Conservation (phyloP, 768 basidiomycete species). For the Serendipita vermifera region DNA sequence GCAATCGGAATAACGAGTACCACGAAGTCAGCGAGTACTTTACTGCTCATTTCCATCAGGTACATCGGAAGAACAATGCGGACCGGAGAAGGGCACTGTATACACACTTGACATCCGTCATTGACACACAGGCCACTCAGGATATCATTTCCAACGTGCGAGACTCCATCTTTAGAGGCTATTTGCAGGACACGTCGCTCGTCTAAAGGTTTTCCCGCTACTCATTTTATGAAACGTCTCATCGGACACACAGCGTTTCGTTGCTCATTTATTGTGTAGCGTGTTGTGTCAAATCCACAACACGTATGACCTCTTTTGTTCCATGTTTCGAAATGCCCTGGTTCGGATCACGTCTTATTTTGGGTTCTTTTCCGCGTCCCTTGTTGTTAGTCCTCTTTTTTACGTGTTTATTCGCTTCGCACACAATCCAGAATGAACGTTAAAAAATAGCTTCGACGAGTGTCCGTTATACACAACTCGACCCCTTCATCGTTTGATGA, state of each 20-base stretch:
- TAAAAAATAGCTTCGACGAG: too few relatives aligned
- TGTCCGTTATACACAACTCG: too few relatives aligned
- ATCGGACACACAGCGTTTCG: neutral
- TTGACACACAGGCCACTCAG: conserved; percentile 69
- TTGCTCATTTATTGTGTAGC: neutral
- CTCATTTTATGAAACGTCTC: neutral
- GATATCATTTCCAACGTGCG: conserved; percentile 48
- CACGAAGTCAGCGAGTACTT: conserved; percentile 66
- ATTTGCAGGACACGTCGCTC: conserved; percentile 56
- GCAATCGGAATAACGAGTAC: conserved; percentile 51
- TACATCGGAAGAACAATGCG: conserved; percentile 50
- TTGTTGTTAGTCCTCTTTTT: too few relatives aligned
- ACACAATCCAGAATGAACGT: too few relatives aligned
- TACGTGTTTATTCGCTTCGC: too few relatives aligned
- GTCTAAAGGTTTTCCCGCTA: conserved; percentile 29
- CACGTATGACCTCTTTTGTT: too few relatives aligned
- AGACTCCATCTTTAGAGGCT: conserved; percentile 64
- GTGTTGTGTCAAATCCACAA: neutral
- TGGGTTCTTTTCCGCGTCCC: too few relatives aligned
- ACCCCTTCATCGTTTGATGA: conserved; percentile 50
- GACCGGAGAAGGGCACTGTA: conserved; percentile 54
- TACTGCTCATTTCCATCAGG: conserved; percentile 70
- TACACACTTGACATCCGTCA: conserved; percentile 21
- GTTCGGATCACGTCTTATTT: too few relatives aligned
- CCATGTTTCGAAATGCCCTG: too few relatives aligned